Evolutionary conservation across 768 basidiomycete genomes (phyloP).

Genomic region (Suillus lakei): DNA sequence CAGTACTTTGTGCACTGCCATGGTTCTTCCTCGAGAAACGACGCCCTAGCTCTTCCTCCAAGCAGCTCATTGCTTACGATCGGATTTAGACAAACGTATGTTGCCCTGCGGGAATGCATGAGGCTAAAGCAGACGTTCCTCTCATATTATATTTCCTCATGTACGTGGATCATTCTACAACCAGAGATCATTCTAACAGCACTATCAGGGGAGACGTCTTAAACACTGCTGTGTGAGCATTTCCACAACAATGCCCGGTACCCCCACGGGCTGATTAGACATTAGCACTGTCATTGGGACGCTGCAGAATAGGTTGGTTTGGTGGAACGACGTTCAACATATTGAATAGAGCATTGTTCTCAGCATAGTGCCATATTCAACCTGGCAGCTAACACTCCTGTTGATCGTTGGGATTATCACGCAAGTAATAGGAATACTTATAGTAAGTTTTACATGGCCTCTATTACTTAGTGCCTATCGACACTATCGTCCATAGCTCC

Average conservation of each 20-base stretch:
- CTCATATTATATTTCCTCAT: slow-evolving; percentile 79
- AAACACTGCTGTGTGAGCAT: slow-evolving; percentile 72
- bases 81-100: slow-evolving; percentile 69
- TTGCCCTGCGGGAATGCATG: slow-evolving; percentile 66
- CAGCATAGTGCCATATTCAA: slow-evolving; percentile 74
- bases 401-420: slow-evolving; percentile 68
- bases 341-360: slow-evolving; percentile 7
- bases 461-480: neutral
- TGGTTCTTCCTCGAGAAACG: slow-evolving; percentile 77
- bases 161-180: slow-evolving; percentile 39
- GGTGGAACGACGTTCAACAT: neutral
- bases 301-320: slow-evolving; percentile 66
- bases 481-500: slow-evolving; percentile 37
- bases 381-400: slow-evolving; percentile 68
- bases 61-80: slow-evolving; percentile 61
- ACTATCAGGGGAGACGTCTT: slow-evolving; percentile 68
- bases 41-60: slow-evolving; percentile 60
- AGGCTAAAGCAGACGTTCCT: slow-evolving; percentile 71
- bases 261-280: slow-evolving; percentile 7
- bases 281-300: slow-evolving; percentile 71
- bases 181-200: neutral
- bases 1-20: slow-evolving; percentile 70
- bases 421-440: slow-evolving; percentile 69
- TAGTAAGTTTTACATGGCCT: slow-evolving; percentile 50
- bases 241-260: neutral